Evolutionary conservation across 1,139 yeast species (phyloP), one percentile per base, ranked within the genome.

Genomic region (Yamadazyma trypodendri): DNA sequence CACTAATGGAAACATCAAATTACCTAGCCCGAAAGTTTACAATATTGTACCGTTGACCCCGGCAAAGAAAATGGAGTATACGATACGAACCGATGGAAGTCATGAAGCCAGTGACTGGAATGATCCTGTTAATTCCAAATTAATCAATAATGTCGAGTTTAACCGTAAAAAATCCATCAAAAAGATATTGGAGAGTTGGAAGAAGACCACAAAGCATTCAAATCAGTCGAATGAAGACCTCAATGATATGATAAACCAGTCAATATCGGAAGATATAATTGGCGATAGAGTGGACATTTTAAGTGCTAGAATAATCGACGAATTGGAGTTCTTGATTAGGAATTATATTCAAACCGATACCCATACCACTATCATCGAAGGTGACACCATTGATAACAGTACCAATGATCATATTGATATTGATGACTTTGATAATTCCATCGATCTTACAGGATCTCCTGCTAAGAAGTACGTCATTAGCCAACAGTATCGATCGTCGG

Each of bases 221-320:
- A 39, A 46, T 21, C 49, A 46, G 31, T 35, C 49, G 10, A 35
- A 34, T 12, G 51, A 48, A 31, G 44, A 44, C 21, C 32, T 45
- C 25, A 41, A 50, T 34, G 34, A 39, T 16, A 38, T 47, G 4
- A 43, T 49, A 14, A 45, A 48, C 34, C 48, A 39, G 6, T 35
- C 41, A 9, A 39, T 42, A n/a, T 30, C 45, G 13, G 45, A 43
- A 13, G 54, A 54, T 15, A 34, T 45, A 12, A 57, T 67, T 13
- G 70, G 71, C 5, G 68, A 68, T 3, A 72, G 82, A 46, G 73
- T 83, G 38, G 97, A 88, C 60, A 67, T 85, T 11, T 63, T 88
- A 40, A 82, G 94, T 55, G 92, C 94, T 2, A 67, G 94, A 48
- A 83, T 87, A 2, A 74, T 86, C 29, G 87, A 84, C 49, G 95